phyloP scores from a whole-genome alignment of 1,284 basidiomycete genomes.

The Gymnopus androsaceus region DNA sequence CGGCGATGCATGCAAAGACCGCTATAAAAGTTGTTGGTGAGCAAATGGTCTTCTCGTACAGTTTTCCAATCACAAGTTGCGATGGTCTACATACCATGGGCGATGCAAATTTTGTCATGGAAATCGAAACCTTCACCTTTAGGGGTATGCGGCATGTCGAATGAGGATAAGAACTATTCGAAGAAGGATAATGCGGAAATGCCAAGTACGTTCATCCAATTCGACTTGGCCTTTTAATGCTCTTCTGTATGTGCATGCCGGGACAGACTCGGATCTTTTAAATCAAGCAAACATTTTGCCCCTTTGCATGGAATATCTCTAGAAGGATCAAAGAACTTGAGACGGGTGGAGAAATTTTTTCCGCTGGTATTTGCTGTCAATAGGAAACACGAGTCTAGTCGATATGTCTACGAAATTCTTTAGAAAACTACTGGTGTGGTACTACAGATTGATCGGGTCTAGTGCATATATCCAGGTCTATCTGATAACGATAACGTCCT shows the following conservation, averaged over 20 bases:
- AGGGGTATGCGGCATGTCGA: neutral
- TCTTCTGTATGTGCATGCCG: neutral
- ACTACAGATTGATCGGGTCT: neutral
- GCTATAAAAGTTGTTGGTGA: neutral
- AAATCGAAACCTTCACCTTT: neutral
- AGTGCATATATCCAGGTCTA: neutral
- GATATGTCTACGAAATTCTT: no score
- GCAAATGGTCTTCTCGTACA: neutral
- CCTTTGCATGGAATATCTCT: neutral
- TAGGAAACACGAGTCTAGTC: no score
- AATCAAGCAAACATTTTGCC: neutral
- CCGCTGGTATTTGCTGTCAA: neutral
- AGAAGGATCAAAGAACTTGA: neutral
- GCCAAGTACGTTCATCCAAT: no score
- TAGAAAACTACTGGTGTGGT: no score
- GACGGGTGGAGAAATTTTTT: neutral
- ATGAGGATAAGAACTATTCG: neutral
- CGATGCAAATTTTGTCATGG: slow-evolving; percentile 2
- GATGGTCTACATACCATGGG: neutral
- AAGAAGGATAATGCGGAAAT: neutral
- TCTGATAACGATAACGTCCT: no score
- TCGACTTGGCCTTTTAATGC: no score
- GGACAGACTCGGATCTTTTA: neutral
- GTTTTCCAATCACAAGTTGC: no score
- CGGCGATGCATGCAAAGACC: neutral